phyloP scores from a whole-genome alignment of 2,329 filamentous ascomycete species.

The Alternaria postmessia region DNA sequence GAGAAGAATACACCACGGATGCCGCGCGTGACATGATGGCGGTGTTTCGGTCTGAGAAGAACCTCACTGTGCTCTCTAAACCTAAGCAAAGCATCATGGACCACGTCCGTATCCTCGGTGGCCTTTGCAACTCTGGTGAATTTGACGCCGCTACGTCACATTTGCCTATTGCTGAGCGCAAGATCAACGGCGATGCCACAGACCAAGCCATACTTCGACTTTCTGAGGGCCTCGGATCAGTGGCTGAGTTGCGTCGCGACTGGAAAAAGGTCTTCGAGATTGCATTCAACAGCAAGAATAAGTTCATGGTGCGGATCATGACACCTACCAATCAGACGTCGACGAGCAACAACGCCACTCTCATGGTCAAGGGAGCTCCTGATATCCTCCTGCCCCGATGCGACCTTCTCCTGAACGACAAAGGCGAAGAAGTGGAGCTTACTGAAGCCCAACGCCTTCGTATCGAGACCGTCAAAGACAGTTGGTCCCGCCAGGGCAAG shows the following conservation, averaged over 20 bases:
- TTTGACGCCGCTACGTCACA: slow-evolving; percentile 72
- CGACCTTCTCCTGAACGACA: slow-evolving; percentile 62
- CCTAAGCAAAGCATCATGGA: slow-evolving; percentile 45
- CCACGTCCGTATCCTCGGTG: slow-evolving; percentile 68
- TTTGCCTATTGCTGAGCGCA: slow-evolving; percentile 66
- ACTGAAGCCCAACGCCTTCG: slow-evolving; percentile 54
- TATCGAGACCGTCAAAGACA: slow-evolving; percentile 69
- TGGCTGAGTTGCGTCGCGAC: slow-evolving; percentile 66
- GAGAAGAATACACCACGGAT: slow-evolving; percentile 60
- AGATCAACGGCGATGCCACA: slow-evolving; percentile 77
- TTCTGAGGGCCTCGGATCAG: slow-evolving; percentile 69
- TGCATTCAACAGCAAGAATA: slow-evolving; percentile 84
- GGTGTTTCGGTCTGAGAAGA: slow-evolving; percentile 49
- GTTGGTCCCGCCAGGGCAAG: slow-evolving; percentile 73
- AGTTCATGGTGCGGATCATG: slow-evolving; percentile 77
- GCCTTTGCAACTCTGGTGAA: slow-evolving; percentile 77
- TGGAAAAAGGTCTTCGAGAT: slow-evolving; percentile 70
- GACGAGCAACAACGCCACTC: slow-evolving; percentile 48
- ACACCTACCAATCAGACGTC: slow-evolving; percentile 47
- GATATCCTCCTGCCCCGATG: slow-evolving; percentile 75
- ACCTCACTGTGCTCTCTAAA: slow-evolving; percentile 32
- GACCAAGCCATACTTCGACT: slow-evolving; percentile 78
- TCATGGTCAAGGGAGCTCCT: slow-evolving; percentile 82
- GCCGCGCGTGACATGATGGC: slow-evolving; percentile 54
- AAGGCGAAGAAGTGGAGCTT: slow-evolving; percentile 62